phyloP scores from a whole-genome alignment of 2,329 filamentous ascomycete genomes.

The Beauveria rudraprayagi region DNA sequence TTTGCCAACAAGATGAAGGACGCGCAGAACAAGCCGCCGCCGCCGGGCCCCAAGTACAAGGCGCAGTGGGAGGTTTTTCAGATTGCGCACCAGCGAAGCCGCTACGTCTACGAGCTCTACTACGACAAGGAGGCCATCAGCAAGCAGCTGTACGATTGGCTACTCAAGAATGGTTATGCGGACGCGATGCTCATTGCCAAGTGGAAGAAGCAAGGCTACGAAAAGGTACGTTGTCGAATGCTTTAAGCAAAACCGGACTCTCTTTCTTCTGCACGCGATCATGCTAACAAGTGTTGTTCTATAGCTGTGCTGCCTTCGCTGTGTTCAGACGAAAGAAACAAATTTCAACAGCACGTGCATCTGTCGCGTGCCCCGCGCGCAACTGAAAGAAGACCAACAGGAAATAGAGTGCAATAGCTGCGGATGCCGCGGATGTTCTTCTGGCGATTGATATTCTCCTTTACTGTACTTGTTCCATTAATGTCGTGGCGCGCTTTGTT shows the following conservation, averaged over 20 bases:
- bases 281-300: conserved; percentile 18
- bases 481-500: neutral
- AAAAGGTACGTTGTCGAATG: conserved; percentile 58
- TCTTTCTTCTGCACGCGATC: neutral
- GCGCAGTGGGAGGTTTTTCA: conserved; percentile 97
- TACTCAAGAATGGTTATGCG: conserved; percentile 93
- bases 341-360: conserved; percentile 98
- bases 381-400: conserved; percentile 79
- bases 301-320: conserved; percentile 85
- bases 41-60: conserved; percentile 75
- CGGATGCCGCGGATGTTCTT: conserved; percentile 85
- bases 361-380: conserved; percentile 82
- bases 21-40: conserved; percentile 81
- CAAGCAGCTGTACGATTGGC: conserved; percentile 87
- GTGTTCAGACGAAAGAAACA: conserved; percentile 98
- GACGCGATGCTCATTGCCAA: conserved; percentile 95
- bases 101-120: conserved; percentile 96
- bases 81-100: conserved; percentile 82
- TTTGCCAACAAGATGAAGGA: conserved; percentile 92
- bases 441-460: conserved; percentile 56
- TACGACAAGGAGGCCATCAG: conserved; percentile 96
- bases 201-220: conserved; percentile 99
- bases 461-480: neutral
- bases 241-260: too few relatives aligned
- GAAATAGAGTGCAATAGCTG: conserved; percentile 89